phyloP scores from a whole-genome alignment of 768 basidiomycete genomes.

The Ramaria sp. region DNA sequence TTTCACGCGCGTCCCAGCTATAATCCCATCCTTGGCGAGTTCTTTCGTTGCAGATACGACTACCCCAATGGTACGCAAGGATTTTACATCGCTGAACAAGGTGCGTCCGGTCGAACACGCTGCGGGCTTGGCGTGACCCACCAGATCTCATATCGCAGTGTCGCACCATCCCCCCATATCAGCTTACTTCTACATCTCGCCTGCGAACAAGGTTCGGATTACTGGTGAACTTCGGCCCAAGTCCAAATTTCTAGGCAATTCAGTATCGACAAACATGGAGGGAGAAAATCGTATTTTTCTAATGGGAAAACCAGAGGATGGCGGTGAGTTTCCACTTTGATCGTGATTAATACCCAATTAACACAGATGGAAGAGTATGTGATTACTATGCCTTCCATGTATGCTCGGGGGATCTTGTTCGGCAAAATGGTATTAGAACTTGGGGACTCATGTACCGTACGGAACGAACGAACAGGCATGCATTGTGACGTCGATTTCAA shows the following conservation, averaged over 20 bases:
- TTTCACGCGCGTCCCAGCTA: conserved; percentile 44
- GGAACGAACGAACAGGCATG: conserved; percentile 68
- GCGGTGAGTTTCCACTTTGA: conserved; percentile 42
- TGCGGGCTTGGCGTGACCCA: neutral
- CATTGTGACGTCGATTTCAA: conserved; percentile 90
- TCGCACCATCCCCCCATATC: conserved; percentile 93
- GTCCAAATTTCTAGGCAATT: conserved; percentile 93
- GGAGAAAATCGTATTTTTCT: conserved; percentile 85
- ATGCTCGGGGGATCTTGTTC: conserved; percentile 77
- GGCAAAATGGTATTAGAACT: conserved; percentile 95
- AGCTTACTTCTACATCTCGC: conserved; percentile 94
- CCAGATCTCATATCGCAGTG: conserved; percentile 34
- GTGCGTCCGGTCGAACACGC: conserved; percentile 25
- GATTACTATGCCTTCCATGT: conserved; percentile 98
- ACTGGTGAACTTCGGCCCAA: conserved; percentile 93
- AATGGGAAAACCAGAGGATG: conserved; percentile 76
- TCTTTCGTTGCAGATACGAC: conserved; percentile 93
- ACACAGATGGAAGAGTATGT: conserved; percentile 50
- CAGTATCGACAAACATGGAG: conserved; percentile 93
- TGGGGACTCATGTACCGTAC: conserved; percentile 79
- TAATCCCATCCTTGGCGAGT: conserved; percentile 95
- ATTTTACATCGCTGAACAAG: conserved; percentile 96
- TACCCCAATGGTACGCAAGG: conserved; percentile 88
- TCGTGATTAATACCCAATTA: neutral
- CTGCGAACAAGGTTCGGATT: conserved; percentile 77